Evolutionary conservation across 176 grass and related monocot species (phyloP), one percentile per base, ranked within the genome.

Genomic region (Musa schizocarpa): DNA sequence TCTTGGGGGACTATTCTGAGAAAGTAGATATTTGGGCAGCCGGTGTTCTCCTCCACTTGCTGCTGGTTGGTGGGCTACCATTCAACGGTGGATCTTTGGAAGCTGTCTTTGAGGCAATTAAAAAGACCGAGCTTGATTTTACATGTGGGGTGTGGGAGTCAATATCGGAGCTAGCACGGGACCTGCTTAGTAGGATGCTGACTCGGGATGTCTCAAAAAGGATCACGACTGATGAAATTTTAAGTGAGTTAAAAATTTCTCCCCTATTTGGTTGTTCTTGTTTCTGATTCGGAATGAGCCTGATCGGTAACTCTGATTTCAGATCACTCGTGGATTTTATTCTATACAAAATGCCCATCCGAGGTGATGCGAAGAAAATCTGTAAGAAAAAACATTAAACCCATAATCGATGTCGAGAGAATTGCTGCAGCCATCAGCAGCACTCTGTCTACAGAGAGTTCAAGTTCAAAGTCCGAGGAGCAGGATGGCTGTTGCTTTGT

Each of bases 21-120:
- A 89, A 99, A 74, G 88, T 91, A 54, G 95, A 99, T 77, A 89
- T 99, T 70, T 99, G 95, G 95, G 75, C 82, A 54, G 88, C 85
- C 8, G 95, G 95, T 74, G 91, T 99, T 65, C 86, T 99, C 63
- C 82, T 99, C n/a, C 88, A 94, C 82, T 81, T 85, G 11, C 74
- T 99, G 9, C 54, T 99, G 66, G 83, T 92, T 56, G 91, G 95
- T 69, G 84, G 75, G 11, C 95, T 99, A 81, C 95, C 95, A 72
- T 94, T 99, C 74, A 79, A 83, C 79, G 90, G 91, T 10, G 76
- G 62, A 51, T 94, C 84, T 67, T 73, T 85, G 3, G 86, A 94
- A 26, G 88, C 80, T 7, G 85, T 91, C 23, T 99, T 99, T 54
- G 88, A 94, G 43, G 87, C 88, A 80, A 87, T 99, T 65, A 94